Percentiles rank a stretch among this genome's conserved stretches.
Evolutionary conservation across 2,329 filamentous ascomycete species (phyloP).

Genomic region (Didymellaceae sp.): DNA sequence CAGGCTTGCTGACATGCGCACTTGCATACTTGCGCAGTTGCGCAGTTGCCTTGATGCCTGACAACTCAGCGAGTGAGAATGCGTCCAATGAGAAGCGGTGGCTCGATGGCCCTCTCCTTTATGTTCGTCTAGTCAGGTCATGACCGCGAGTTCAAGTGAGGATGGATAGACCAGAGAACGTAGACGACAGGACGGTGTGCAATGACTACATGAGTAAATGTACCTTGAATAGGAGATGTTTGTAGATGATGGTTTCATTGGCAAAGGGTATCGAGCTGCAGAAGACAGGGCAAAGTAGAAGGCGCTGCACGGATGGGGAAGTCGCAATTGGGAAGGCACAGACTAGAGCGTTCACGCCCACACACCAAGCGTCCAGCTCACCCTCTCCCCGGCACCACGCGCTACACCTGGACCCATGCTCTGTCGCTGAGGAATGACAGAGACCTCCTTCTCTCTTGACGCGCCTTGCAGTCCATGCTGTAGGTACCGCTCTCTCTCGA

Average conservation of each 20-base stretch:
- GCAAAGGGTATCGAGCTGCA: no score
- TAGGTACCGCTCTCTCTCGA: constrained; percentile 75
- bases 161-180: no score
- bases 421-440: constrained; percentile 64
- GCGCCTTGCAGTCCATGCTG: constrained; percentile 71
- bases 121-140: no score
- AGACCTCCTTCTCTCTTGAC: constrained; percentile 64
- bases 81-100: not conserved
- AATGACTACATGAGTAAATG: no score
- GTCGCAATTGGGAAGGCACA: not conserved
- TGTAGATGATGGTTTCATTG: no score
- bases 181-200: no score
- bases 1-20: constrained; percentile 11
- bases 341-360: constrained; percentile 37
- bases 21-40: constrained; percentile 17
- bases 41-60: constrained; percentile 13
- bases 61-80: not conserved
- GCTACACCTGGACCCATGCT: constrained; percentile 64
- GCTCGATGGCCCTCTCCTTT: no score
- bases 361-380: constrained; percentile 49
- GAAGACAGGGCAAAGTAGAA: not conserved
- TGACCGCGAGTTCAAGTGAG: no score
- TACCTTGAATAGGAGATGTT: no score
- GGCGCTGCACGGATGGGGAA: not conserved
- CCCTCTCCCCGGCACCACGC: constrained; percentile 41